phyloP scores from a whole-genome alignment of 345 rosid genomes.

The Acer saccharum region DNA sequence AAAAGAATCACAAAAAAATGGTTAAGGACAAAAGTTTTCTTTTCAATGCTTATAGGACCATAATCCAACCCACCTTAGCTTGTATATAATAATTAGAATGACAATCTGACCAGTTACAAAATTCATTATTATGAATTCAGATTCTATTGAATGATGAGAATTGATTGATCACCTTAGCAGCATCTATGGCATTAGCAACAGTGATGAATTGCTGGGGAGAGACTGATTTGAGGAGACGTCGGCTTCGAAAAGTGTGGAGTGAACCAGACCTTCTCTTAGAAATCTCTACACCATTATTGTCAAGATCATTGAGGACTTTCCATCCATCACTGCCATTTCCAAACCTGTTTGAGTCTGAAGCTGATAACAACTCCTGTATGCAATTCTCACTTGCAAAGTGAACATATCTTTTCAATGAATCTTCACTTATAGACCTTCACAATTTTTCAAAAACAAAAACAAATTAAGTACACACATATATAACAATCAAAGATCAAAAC shows the following conservation, averaged over 20 bases:
- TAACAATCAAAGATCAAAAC: background rate
- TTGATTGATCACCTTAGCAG: slow-evolving; percentile 55
- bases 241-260: slow-evolving; percentile 68
- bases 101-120: background rate
- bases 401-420: slow-evolving; percentile 71
- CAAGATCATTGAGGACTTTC: slow-evolving; percentile 47
- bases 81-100: background rate
- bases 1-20: background rate
- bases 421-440: slow-evolving; percentile 76
- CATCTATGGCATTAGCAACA: slow-evolving; percentile 82
- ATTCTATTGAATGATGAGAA: background rate
- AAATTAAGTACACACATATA: background rate
- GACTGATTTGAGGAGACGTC: slow-evolving; percentile 67
- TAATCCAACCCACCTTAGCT: slow-evolving; percentile 8
- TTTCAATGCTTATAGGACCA: slow-evolving; percentile 13
- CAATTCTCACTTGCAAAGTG: slow-evolving; percentile 80
- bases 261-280: slow-evolving; percentile 67
- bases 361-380: slow-evolving; percentile 71
- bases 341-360: slow-evolving; percentile 58
- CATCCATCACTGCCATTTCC: slow-evolving; percentile 63
- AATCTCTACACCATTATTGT: slow-evolving; percentile 64
- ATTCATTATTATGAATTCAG: background rate
- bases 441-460: background rate
- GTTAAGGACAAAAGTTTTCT: slow-evolving; percentile 22
- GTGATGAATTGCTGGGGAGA: slow-evolving; percentile 67